Conservation (phyloP, 139 green algal species). For the Closterium sp. region DNA sequence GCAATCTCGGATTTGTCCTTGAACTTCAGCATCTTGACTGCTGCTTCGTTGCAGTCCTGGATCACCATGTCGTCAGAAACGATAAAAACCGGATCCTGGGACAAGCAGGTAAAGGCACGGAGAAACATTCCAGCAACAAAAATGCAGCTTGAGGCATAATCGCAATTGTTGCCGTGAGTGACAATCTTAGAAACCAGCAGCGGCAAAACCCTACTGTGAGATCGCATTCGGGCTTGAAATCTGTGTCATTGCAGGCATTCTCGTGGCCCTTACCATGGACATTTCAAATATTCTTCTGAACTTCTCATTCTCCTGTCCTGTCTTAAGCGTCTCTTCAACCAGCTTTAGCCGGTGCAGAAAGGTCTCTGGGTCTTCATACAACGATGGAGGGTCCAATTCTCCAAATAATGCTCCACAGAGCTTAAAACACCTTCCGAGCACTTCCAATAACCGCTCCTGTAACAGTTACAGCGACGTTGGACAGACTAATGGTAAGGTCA, state of each 20-base stretch:
- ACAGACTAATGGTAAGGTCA: background rate
- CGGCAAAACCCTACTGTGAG: background rate
- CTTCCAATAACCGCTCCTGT: background rate
- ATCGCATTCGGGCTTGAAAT: background rate
- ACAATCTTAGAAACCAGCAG: background rate
- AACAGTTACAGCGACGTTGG: background rate
- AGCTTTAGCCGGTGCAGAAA: background rate
- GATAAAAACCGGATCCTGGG: background rate
- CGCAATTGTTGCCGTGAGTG: background rate
- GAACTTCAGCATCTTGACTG: background rate
- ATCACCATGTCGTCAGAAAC: background rate
- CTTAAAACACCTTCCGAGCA: background rate
- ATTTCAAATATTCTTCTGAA: background rate
- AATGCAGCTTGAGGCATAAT: background rate
- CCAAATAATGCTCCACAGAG: background rate
- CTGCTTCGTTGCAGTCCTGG: conserved; percentile 12
- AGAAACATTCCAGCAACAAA: background rate
- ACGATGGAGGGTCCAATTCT: background rate
- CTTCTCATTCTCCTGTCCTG: background rate
- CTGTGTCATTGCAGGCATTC: background rate
- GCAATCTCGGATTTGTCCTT: background rate
- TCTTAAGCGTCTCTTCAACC: background rate
- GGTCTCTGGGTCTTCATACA: background rate
- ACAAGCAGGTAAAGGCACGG: background rate
- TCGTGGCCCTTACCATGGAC: background rate